phyloP scores from a whole-genome alignment of 331 rosid species.

The Rhamnella rubrinervis region DNA sequence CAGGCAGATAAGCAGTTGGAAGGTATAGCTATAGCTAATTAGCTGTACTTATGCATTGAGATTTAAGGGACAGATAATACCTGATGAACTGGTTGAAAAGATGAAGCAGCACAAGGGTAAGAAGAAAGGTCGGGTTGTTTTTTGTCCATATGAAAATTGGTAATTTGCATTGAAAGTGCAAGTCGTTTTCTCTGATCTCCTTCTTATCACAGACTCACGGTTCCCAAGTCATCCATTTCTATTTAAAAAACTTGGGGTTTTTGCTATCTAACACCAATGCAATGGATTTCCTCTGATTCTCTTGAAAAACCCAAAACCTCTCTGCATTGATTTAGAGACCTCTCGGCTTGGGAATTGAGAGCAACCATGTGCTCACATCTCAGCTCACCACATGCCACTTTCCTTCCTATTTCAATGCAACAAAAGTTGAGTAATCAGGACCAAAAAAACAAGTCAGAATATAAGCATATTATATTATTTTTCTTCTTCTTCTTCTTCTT shows the following conservation, averaged over 20 bases:
- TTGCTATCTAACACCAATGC: slow-evolving; percentile 26
- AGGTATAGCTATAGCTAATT: background rate
- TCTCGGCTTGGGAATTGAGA: slow-evolving; percentile 50
- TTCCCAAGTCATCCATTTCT: slow-evolving; percentile 43
- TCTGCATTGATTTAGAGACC: slow-evolving; percentile 27
- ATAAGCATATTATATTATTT: background rate
- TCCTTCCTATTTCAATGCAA: slow-evolving; percentile 40
- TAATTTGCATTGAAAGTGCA: background rate
- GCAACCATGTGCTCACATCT: slow-evolving; percentile 79
- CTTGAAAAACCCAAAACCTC: slow-evolving; percentile 46
- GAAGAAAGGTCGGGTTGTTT: background rate
- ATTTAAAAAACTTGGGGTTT: slow-evolving; percentile 22
- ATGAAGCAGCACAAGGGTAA: slow-evolving; percentile 8
- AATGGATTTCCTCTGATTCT: slow-evolving; percentile 49
- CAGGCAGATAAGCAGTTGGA: background rate
- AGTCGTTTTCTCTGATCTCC: slow-evolving; percentile 10
- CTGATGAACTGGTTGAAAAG: slow-evolving; percentile 27
- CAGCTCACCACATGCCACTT: slow-evolving; percentile 75
- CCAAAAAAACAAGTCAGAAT: background rate
- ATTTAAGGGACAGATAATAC: slow-evolving; percentile 25
- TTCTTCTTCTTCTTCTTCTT: background rate
- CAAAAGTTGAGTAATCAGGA: background rate
- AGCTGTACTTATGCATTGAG: slow-evolving; percentile 23
- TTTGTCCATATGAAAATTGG: slow-evolving; percentile 5
- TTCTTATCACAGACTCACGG: slow-evolving; percentile 30